Percentiles rank a stretch among this genome's conserved stretches.
These are phyloP conservation scores for Mycena filopes DNA, from an alignment of 768 basidiomycete genomes.

Conservation along the genomic window DNA sequence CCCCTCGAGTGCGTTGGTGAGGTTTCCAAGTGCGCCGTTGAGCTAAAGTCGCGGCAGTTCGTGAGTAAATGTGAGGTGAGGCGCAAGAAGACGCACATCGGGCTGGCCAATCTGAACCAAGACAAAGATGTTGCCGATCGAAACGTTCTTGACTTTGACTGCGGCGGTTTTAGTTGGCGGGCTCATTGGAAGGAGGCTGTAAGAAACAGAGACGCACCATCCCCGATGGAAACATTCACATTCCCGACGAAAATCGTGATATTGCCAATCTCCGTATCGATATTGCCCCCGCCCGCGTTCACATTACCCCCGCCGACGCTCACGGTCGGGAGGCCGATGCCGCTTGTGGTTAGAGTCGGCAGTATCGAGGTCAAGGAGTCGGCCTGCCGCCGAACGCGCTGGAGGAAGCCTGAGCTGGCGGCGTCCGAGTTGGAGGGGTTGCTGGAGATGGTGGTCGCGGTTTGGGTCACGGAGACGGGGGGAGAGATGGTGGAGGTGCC, in stretches of 20 bases:
- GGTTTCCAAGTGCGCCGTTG: conserved; percentile 16
- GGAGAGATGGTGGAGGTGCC: conserved; percentile 30
- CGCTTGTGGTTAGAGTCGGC: conserved; percentile 4
- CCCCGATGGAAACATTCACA: conserved; percentile 31
- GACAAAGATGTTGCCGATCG: conserved; percentile 33
- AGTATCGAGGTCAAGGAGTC: background rate
- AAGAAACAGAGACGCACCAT: conserved; percentile 17
- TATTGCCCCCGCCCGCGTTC: conserved; percentile 25
- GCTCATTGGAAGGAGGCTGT: too few relatives aligned
- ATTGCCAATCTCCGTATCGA: conserved; percentile 35
- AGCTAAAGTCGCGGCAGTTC: background rate
- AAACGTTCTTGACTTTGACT: conserved; percentile 32
- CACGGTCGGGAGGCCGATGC: conserved; percentile 7
- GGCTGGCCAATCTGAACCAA: conserved; percentile 35
- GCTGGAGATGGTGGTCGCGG: too few relatives aligned
- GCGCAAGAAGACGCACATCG: conserved; percentile 15
- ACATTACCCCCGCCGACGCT: conserved; percentile 27
- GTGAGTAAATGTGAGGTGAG: background rate
- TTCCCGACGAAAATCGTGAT: conserved; percentile 33
- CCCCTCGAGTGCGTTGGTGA: conserved; percentile 10
- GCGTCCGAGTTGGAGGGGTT: conserved; percentile 1
- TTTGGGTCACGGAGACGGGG: conserved; percentile 23
- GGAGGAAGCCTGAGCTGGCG: conserved; percentile 28
- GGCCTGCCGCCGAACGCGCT: conserved; percentile 27
- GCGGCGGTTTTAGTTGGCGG: too few relatives aligned